Percentiles rank a stretch among this genome's conserved stretches.
phyloP scores from a whole-genome alignment of 495 filamentous ascomycete genomes.

The Penicillium coffeae region DNA sequence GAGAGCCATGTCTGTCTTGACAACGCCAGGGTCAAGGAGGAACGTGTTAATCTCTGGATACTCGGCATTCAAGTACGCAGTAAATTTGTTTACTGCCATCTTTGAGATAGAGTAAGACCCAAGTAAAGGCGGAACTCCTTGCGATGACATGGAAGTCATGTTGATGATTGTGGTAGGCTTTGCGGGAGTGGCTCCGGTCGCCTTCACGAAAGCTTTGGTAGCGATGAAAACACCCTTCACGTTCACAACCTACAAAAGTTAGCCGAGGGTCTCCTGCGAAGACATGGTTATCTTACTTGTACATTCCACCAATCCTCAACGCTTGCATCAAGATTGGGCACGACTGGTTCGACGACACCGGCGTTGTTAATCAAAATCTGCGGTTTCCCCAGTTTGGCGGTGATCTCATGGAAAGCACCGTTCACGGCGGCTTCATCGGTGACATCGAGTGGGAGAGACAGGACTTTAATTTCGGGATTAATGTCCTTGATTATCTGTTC shows the following conservation, averaged over 20 bases:
- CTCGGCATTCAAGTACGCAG: conserved; percentile 24
- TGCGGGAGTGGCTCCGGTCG: conserved; percentile 9
- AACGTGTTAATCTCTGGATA: conserved; percentile 36
- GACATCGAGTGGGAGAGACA: conserved; percentile 27
- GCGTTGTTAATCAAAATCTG: conserved; percentile 48
- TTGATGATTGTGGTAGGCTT: conserved; percentile 37
- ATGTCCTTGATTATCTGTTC: conserved; percentile 18
- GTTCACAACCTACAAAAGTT: conserved; percentile 34
- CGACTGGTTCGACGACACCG: conserved; percentile 15
- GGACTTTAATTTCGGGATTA: conserved; percentile 21
- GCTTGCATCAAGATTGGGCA: conserved; percentile 18
- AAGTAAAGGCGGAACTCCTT: conserved; percentile 24
- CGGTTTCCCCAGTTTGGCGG: conserved; percentile 31
- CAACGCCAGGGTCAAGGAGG: conserved; percentile 36
- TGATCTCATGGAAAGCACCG: conserved; percentile 32
- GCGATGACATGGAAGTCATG: conserved; percentile 28
- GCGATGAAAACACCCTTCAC: conserved; percentile 40
- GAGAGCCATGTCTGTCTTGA: conserved; percentile 31
- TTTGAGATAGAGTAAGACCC: conserved; percentile 38
- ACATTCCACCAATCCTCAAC: conserved; percentile 33
- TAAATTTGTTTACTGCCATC: conserved; percentile 28
- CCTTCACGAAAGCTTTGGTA: conserved; percentile 34
- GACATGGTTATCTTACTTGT: conserved; percentile 1
- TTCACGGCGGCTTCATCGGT: conserved; percentile 24
- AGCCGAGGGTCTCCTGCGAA: background rate